phyloP scores from a whole-genome alignment of 306 rosid genomes.

The peach (Prunus persica) region Prunus_persica_NCBIv2 NC_034009.1:41003501-41004000 shows the following conservation, averaged over 20 bases:
- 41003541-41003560: background rate
- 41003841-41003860: background rate
- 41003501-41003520: constrained; percentile 1
- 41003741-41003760: background rate
- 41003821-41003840: background rate
- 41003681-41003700: background rate
- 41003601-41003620: background rate
- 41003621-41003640: background rate
- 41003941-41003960: background rate
- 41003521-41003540: background rate
- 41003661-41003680: background rate
- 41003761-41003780: background rate
- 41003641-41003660: background rate
- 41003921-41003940: background rate
- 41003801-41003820: background rate
- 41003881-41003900: background rate
- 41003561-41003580: background rate
- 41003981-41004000: background rate
- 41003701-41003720: background rate
- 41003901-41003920: background rate
- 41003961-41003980: background rate
- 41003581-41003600: background rate
- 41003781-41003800: background rate
- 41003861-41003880: background rate
- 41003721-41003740: background rate